Evolutionary conservation across 495 filamentous ascomycete species (phyloP).

Genomic region (Hypoxylon fuscum): DNA sequence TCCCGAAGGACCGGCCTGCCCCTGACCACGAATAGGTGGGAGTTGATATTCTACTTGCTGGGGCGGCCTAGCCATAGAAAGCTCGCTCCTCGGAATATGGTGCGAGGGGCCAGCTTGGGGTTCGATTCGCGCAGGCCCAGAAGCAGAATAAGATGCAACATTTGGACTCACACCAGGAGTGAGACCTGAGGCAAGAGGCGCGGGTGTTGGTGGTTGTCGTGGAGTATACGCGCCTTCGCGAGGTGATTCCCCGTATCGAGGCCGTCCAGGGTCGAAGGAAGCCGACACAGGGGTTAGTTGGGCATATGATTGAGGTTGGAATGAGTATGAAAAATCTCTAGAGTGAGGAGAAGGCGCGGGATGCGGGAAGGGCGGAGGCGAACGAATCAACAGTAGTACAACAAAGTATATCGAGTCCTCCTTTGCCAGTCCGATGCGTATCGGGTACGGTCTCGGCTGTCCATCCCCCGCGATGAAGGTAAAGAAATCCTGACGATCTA

Average conservation of each 20-base stretch:
- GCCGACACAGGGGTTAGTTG: slow-evolving; percentile 54
- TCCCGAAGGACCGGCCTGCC: slow-evolving; percentile 42
- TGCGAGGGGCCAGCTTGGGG: slow-evolving; percentile 51
- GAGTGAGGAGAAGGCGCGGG: slow-evolving; percentile 58
- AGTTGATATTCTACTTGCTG: slow-evolving; percentile 59
- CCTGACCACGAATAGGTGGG: slow-evolving; percentile 60
- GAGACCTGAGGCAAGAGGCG: slow-evolving; percentile 43
- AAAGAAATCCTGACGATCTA: slow-evolving; percentile 59
- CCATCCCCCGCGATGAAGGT: slow-evolving; percentile 59
- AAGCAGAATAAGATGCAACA: slow-evolving; percentile 48
- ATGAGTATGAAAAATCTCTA: slow-evolving; percentile 56
- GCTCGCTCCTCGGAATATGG: slow-evolving; percentile 58
- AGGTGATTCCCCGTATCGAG: slow-evolving; percentile 46
- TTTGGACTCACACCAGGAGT: slow-evolving; percentile 41
- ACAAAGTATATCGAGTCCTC: slow-evolving; percentile 64
- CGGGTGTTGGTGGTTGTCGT: slow-evolving; percentile 47
- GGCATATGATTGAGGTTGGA: slow-evolving; percentile 52
- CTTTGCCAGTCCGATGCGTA: slow-evolving; percentile 60
- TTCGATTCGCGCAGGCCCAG: slow-evolving; percentile 49
- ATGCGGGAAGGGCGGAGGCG: slow-evolving; percentile 48
- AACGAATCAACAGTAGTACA: slow-evolving; percentile 51
- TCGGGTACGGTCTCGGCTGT: slow-evolving; percentile 50
- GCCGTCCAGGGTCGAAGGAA: slow-evolving; percentile 53
- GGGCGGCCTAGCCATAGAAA: slow-evolving; percentile 44
- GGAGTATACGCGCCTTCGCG: slow-evolving; percentile 44